Evolutionary conservation across 352 stramenopile genomes (phyloP).

Genomic region (Globisporangium mamillatum): DNA sequence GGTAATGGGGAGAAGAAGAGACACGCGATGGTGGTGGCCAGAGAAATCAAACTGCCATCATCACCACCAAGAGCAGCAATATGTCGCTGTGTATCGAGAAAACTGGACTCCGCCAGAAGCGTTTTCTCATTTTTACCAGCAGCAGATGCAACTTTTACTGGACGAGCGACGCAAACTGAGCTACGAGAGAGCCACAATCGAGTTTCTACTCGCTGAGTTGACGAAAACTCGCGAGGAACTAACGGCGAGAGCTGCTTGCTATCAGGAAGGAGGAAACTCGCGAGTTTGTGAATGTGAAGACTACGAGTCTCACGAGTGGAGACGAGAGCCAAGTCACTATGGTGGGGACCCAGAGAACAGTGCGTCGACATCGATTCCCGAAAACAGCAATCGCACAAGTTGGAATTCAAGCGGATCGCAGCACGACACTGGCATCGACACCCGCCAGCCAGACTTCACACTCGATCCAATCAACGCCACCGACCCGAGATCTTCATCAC

Average conservation of each 20-base stretch:
- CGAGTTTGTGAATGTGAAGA: not conserved
- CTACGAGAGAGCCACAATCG: not conserved
- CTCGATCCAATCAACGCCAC: not conserved
- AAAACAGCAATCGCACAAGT: not conserved
- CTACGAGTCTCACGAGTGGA: not conserved
- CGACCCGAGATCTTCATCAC: not conserved
- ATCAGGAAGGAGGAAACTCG: not conserved
- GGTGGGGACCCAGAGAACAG: not conserved
- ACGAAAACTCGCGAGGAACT: not conserved
- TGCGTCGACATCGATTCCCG: not conserved
- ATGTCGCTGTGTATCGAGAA: not conserved
- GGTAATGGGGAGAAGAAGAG: not conserved
- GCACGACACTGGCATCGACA: not conserved
- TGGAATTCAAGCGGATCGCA: not conserved
- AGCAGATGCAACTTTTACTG: not conserved
- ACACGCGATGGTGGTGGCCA: not conserved
- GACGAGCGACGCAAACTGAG: not conserved
- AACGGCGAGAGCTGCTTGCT: not conserved
- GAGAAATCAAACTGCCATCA: not conserved
- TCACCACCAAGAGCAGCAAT: not conserved
- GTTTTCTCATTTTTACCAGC: not conserved
- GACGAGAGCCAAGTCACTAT: not conserved
- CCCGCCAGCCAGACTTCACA: not conserved
- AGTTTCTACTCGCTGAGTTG: not conserved
- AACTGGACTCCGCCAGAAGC: not conserved